These are phyloP conservation scores for Tuber aestivum DNA, from an alignment of 495 filamentous ascomycete genomes.

Conservation along the genomic window DNA sequence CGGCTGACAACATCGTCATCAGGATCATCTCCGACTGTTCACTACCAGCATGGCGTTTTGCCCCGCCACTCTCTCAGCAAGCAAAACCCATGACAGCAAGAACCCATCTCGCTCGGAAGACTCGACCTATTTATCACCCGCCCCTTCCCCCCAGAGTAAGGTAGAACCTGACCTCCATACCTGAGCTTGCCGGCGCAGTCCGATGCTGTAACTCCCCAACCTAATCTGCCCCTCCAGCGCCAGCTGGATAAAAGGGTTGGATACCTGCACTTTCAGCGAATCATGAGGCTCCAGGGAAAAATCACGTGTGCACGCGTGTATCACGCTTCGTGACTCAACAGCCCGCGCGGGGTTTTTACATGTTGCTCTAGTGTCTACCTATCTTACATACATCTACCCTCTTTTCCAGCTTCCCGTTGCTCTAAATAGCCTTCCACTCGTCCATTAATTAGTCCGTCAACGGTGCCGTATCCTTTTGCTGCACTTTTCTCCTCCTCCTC, in stretches of 20 bases:
- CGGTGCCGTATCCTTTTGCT: background rate
- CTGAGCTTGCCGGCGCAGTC: background rate
- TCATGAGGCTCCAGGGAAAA: background rate
- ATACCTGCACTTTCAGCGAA: background rate
- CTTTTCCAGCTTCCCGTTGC: background rate
- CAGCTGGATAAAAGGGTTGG: background rate
- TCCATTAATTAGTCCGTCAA: background rate
- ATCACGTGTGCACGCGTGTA: background rate
- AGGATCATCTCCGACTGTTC: background rate
- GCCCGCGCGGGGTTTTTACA: background rate
- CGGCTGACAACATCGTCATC: background rate
- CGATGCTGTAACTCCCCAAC: background rate
- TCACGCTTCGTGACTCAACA: conserved; percentile 2
- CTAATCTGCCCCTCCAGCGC: background rate
- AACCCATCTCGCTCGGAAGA: background rate
- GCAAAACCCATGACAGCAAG: background rate
- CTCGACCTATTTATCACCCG: background rate
- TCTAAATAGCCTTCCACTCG: background rate
- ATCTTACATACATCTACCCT: background rate
- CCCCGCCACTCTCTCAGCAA: background rate
- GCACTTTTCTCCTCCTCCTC: background rate
- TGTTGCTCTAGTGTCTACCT: background rate
- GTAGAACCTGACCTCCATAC: background rate
- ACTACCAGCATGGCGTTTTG: too few relatives aligned
- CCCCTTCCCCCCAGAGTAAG: background rate